Conservation (phyloP, 2,329 filamentous ascomycete species). For the Arthrobotrys iridis region DNA sequence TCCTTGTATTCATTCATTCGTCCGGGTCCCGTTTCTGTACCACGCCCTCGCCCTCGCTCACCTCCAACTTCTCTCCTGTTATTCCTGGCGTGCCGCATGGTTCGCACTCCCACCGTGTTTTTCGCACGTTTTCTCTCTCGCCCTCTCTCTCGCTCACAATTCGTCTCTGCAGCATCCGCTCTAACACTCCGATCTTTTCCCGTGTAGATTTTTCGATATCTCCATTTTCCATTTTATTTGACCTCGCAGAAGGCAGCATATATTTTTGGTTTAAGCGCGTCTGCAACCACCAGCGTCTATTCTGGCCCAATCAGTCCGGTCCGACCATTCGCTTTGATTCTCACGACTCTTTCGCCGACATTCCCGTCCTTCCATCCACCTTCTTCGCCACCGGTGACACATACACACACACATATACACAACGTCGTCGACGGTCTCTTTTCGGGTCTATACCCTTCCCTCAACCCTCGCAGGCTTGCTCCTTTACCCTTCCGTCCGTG, state of each 20-base stretch:
- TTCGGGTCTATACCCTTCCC: not conserved
- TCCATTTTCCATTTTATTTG: conserved; percentile 22
- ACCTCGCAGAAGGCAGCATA: too few species aligned
- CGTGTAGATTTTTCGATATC: conserved; percentile 19
- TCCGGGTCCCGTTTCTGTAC: conserved; percentile 1
- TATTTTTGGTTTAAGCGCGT: conserved; percentile 40
- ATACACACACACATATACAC: conserved; percentile 22
- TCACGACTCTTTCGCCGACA: not conserved
- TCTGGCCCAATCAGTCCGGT: conserved; percentile 30
- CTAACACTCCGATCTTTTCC: not conserved
- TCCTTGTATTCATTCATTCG: not conserved
- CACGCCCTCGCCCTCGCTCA: conserved; percentile 1
- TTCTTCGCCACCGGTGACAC: conserved; percentile 37
- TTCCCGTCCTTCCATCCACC: conserved; percentile 4
- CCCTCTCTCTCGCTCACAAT: conserved; percentile 18
- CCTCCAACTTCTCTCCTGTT: not conserved
- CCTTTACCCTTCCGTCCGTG: not conserved
- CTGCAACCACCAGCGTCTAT: conserved; percentile 28
- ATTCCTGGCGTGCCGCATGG: conserved; percentile 15
- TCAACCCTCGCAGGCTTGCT: not conserved
- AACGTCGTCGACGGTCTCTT: not conserved
- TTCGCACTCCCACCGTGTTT: conserved; percentile 15
- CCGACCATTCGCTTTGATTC: not conserved
- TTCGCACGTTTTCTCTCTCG: conserved; percentile 22
- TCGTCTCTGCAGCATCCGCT: not conserved